Conservation (phyloP, 1,284 basidiomycete genomes). For the Volvariella volvacea region DNA sequence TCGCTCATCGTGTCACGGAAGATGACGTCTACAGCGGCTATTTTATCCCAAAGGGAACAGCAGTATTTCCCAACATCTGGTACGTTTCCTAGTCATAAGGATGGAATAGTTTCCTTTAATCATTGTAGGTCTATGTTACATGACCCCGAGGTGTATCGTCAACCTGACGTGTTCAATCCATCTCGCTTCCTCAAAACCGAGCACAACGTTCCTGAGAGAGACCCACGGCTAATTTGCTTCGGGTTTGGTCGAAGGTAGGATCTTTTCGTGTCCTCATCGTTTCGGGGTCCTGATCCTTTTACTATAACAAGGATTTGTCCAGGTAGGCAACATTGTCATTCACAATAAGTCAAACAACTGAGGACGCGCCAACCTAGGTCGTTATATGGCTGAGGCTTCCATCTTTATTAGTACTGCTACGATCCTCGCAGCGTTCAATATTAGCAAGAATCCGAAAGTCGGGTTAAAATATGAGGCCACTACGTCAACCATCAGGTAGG, state of each 20-base stretch:
- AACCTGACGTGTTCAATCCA: slow-evolving; percentile 19
- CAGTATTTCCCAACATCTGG: slow-evolving; percentile 18
- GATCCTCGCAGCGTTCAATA: slow-evolving; percentile 27
- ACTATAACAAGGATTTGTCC: slow-evolving; percentile 26
- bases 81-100: slow-evolving; percentile 4
- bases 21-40: slow-evolving; percentile 19
- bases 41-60: slow-evolving; percentile 18
- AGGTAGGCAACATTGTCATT: too few relatives aligned
- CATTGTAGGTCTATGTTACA: slow-evolving; percentile 23
- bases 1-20: slow-evolving; percentile 26
- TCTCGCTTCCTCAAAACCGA: slow-evolving; percentile 16
- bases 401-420: slow-evolving; percentile 28
- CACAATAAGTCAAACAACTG: too few relatives aligned
- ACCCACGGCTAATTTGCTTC: slow-evolving; percentile 28
- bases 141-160: slow-evolving; percentile 18
- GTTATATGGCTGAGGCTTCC: slow-evolving; percentile 29
- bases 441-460: slow-evolving; percentile 11
- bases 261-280: not conserved
- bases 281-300: not conserved
- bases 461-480: slow-evolving; percentile 26
- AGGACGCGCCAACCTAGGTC: too few relatives aligned
- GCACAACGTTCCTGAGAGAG: slow-evolving; percentile 19
- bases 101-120: not conserved
- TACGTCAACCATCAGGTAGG: not conserved
- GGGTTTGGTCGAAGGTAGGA: slow-evolving; percentile 30